Conservation (phyloP, 805 yeast genomes). For the Candida wancherniae region DNA sequence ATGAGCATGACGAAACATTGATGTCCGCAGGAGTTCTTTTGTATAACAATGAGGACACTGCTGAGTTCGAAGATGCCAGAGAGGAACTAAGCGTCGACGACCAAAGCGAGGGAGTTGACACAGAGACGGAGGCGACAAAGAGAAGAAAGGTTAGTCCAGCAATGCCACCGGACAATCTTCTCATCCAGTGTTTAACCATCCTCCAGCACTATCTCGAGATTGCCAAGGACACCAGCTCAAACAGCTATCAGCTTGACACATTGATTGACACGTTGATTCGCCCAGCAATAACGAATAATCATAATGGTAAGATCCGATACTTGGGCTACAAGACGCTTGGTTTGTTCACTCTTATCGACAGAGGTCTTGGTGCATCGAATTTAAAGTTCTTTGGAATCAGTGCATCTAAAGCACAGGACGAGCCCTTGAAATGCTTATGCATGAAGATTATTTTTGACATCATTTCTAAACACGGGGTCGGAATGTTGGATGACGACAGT, state of each 20-base stretch:
- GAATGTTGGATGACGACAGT: constrained; percentile 51
- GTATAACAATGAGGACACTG: constrained; percentile 18
- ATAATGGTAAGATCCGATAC: constrained; percentile 50
- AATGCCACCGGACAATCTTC: constrained; percentile 42
- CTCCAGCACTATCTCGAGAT: constrained; percentile 67
- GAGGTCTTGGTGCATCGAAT: constrained; percentile 56
- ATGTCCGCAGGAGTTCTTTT: constrained; percentile 23
- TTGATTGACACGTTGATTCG: constrained; percentile 71
- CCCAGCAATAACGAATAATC: constrained; percentile 56
- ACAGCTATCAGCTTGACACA: constrained; percentile 61
- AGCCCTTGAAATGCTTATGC: constrained; percentile 55
- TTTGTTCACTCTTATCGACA: constrained; percentile 69
- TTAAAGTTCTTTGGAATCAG: constrained; percentile 64
- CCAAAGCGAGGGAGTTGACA: constrained; percentile 22
- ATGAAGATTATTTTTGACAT: constrained; percentile 73
- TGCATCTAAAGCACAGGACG: constrained; percentile 57
- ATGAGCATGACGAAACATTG: constrained; percentile 31
- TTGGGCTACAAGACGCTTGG: constrained; percentile 76
- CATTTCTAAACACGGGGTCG: constrained; percentile 68
- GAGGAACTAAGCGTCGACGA: constrained; percentile 20
- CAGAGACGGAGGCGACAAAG: constrained; percentile 28
- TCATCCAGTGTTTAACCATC: constrained; percentile 61
- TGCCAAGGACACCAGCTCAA: constrained; percentile 58
- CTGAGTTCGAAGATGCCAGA: constrained; percentile 21
- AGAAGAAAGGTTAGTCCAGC: constrained; percentile 36